Percentiles rank a stretch among this genome's conserved stretches.
Evolutionary conservation across 2,329 filamentous ascomycete species (phyloP).

Genomic region (Chaetomiaceae sp.): DNA sequence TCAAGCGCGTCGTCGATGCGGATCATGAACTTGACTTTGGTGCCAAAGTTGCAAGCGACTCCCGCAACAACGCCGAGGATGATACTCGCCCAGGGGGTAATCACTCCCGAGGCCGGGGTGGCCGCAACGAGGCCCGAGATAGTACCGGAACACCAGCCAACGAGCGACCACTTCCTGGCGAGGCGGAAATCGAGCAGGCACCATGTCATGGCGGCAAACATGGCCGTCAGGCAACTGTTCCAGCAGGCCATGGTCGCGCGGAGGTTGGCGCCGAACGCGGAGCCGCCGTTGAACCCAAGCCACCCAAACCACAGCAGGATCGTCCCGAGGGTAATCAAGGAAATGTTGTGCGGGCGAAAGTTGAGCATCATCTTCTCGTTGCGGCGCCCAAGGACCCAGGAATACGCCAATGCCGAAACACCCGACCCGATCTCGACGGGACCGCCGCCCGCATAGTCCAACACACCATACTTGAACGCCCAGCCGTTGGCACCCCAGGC

Average conservation of each 20-base stretch:
- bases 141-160: constrained; percentile 67
- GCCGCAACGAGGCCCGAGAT: constrained; percentile 68
- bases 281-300: constrained; percentile 98
- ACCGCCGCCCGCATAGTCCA: constrained; percentile 94
- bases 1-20: constrained; percentile 67
- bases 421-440: constrained; percentile 97
- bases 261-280: constrained; percentile 87
- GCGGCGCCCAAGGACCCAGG: constrained; percentile 87
- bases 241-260: constrained; percentile 95
- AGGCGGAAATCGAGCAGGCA: constrained; percentile 93
- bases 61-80: constrained; percentile 64
- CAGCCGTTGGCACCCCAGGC: constrained; percentile 94
- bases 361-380: constrained; percentile 99
- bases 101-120: constrained; percentile 64
- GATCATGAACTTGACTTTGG: constrained; percentile 61
- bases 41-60: constrained; percentile 63
- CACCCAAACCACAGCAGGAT: constrained; percentile 97
- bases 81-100: constrained; percentile 64
- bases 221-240: constrained; percentile 92
- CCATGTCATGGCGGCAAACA: constrained; percentile 91
- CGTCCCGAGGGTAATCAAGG: constrained; percentile 91
- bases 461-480: constrained; percentile 83
- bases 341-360: constrained; percentile 98
- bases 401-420: constrained; percentile 89
- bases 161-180: constrained; percentile 85